A percentile compares a stretch with the other conserved stretches of the same genome.
Evolutionary conservation across 345 rosid genomes (phyloP).

Genomic region (Populus nigra): DNA sequence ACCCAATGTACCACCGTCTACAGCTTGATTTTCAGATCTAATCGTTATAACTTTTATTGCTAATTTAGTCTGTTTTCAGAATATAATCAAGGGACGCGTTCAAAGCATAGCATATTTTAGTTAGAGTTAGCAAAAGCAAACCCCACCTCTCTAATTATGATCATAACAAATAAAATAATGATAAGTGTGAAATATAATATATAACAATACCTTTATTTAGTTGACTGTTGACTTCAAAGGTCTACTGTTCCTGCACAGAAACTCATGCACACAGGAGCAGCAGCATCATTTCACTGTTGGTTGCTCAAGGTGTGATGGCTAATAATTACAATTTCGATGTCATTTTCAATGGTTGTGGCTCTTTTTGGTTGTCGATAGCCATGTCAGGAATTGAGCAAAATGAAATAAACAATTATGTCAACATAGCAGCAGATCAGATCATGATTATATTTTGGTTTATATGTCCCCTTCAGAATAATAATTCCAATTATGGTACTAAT

Average conservation of each 20-base stretch:
- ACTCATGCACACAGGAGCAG: conserved; percentile 33
- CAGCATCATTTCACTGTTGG: conserved; percentile 38
- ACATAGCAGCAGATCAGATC: conserved; percentile 27
- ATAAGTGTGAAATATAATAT: not conserved
- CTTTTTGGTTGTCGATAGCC: conserved; percentile 30
- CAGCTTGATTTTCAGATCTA: not conserved
- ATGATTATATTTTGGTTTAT: conserved; percentile 66
- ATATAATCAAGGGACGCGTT: not conserved
- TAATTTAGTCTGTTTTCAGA: not conserved
- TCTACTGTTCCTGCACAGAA: conserved; percentile 45
- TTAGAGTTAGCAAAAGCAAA: not conserved
- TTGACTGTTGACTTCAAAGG: conserved; percentile 42
- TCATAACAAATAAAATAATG: not conserved
- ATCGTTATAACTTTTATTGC: not conserved
- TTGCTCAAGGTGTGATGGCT: conserved; percentile 52
- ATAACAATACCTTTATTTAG: not conserved
- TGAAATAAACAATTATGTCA: conserved; percentile 17
- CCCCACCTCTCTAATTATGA: conserved; percentile 1
- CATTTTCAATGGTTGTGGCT: conserved; percentile 35
- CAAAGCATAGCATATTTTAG: not conserved
- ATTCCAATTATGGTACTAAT: conserved; percentile 53
- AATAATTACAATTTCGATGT: conserved; percentile 39
- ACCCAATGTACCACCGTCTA: not conserved
- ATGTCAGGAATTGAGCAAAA: conserved; percentile 7
- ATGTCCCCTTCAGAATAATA: conserved; percentile 56